Evolutionary conservation across 495 filamentous ascomycete genomes (phyloP).

Genomic region (Hypomontagnella submonticulosa): DNA sequence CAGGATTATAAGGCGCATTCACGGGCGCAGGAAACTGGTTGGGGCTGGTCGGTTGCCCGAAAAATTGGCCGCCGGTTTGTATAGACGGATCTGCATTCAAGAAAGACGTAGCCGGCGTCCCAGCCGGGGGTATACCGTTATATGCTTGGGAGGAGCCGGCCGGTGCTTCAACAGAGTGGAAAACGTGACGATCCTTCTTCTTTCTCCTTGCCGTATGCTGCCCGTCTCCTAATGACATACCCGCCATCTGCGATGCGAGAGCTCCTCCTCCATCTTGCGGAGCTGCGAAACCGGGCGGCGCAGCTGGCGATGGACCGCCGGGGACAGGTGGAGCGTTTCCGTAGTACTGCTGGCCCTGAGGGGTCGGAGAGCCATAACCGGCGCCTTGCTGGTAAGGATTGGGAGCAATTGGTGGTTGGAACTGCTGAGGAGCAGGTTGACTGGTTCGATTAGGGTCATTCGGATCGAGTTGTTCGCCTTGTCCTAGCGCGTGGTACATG

Average conservation of each 20-base stretch:
- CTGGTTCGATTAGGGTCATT: slow-evolving; percentile 67
- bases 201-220: slow-evolving; percentile 68
- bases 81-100: slow-evolving; percentile 70
- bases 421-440: slow-evolving; percentile 69
- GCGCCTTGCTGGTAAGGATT: slow-evolving; percentile 72
- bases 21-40: slow-evolving; percentile 68
- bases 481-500: slow-evolving; percentile 79
- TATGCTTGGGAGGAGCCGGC: slow-evolving; percentile 71
- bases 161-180: slow-evolving; percentile 84
- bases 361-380: slow-evolving; percentile 54
- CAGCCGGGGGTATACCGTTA: slow-evolving; percentile 71
- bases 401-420: slow-evolving; percentile 60
- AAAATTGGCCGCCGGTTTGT: slow-evolving; percentile 41
- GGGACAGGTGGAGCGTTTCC: slow-evolving; percentile 46
- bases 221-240: slow-evolving; percentile 72
- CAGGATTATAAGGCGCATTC: slow-evolving; percentile 68
- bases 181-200: slow-evolving; percentile 95
- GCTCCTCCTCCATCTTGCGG: slow-evolving; percentile 65
- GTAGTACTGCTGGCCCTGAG: slow-evolving; percentile 52
- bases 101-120: slow-evolving; percentile 71
- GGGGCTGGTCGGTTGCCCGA: slow-evolving; percentile 49
- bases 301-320: slow-evolving; percentile 48
- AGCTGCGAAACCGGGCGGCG: slow-evolving; percentile 52
- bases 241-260: slow-evolving; percentile 87
- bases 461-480: slow-evolving; percentile 69